phyloP scores from a whole-genome alignment of 2,329 filamentous ascomycete species.

The Xylaria sp. region DNA sequence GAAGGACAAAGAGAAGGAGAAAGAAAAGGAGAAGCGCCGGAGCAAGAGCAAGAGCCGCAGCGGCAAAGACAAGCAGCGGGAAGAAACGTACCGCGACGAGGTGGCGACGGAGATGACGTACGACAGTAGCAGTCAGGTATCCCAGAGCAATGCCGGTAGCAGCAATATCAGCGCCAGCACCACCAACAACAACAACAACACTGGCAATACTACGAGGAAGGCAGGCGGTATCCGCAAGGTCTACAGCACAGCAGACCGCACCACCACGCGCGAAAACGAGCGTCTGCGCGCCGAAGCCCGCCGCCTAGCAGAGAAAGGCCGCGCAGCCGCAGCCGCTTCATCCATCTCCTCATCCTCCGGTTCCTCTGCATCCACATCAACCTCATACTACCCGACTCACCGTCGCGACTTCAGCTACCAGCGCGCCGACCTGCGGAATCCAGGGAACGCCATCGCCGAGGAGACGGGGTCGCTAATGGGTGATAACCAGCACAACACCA shows the following conservation, averaged over 20 bases:
- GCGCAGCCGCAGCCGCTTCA: conserved; percentile 47
- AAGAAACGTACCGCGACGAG: conserved; percentile 8
- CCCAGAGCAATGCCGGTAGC: background rate
- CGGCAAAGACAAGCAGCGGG: conserved; percentile 11
- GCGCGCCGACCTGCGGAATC: conserved; percentile 61
- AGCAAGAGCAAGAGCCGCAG: background rate
- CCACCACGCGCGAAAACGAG: conserved; percentile 62
- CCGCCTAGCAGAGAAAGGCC: conserved; percentile 65
- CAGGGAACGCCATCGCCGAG: conserved; percentile 49
- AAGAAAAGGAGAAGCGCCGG: conserved; percentile 17
- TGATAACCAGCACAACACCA: conserved; percentile 28
- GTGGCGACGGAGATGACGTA: conserved; percentile 20
- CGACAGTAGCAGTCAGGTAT: conserved; percentile 14
- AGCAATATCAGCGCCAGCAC: background rate
- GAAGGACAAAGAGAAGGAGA: conserved; percentile 22
- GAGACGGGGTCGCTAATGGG: conserved; percentile 37
- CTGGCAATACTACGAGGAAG: conserved; percentile 17
- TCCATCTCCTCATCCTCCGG: conserved; percentile 14
- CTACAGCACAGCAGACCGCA: conserved; percentile 69
- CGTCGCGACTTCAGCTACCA: conserved; percentile 65
- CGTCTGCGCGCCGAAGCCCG: conserved; percentile 67
- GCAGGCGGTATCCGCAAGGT: conserved; percentile 69
- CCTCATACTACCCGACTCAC: background rate
- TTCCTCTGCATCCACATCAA: conserved; percentile 32
- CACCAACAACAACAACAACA: background rate